These are phyloP conservation scores for Yarrowia keelungensis DNA, from an alignment of 805 yeast genomes.

Conservation along the genomic window DNA sequence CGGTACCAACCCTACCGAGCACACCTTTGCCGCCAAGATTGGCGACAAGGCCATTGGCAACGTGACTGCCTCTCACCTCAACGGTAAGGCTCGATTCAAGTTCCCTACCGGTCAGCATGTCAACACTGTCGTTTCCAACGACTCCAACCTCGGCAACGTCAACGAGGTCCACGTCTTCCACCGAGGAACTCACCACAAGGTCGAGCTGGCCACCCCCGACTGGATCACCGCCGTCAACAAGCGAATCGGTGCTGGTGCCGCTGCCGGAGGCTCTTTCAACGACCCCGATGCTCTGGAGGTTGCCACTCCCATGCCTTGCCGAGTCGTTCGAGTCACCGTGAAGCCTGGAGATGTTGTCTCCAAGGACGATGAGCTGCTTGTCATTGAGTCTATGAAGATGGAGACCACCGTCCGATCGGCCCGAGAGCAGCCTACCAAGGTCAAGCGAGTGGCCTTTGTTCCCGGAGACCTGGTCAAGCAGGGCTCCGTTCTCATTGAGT, in stretches of 20 bases:
- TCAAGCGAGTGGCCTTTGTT: slow-evolving; percentile 46
- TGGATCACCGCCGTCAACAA: slow-evolving; percentile 44
- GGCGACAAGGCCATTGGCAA: slow-evolving; percentile 35
- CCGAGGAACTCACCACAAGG: slow-evolving; percentile 45
- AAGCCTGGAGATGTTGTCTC: slow-evolving; percentile 45
- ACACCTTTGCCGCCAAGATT: slow-evolving; percentile 35
- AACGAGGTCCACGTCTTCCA: slow-evolving; percentile 46
- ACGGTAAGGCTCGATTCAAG: slow-evolving; percentile 42
- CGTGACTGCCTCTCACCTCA: slow-evolving; percentile 35
- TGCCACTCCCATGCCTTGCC: slow-evolving; percentile 86
- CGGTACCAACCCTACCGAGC: slow-evolving; percentile 25
- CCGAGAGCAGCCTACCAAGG: slow-evolving; percentile 44
- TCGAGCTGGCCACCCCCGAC: slow-evolving; percentile 45
- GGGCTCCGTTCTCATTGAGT: slow-evolving; percentile 48
- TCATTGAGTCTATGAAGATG: slow-evolving; percentile 49
- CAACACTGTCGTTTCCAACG: slow-evolving; percentile 44
- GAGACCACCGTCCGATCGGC: slow-evolving; percentile 49
- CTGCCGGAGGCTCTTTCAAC: slow-evolving; percentile 92
- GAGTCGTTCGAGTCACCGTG: slow-evolving; percentile 46
- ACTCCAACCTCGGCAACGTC: slow-evolving; percentile 32
- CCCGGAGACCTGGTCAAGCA: slow-evolving; percentile 48
- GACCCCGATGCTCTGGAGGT: slow-evolving; percentile 99
- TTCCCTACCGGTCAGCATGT: slow-evolving; percentile 43
- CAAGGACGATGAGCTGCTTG: slow-evolving; percentile 47
- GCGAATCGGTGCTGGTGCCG: slow-evolving; percentile 79